A percentile compares a stretch with the other conserved stretches of the same genome.
phyloP scores from a whole-genome alignment of 2,329 filamentous ascomycete species.

The Nemania sp. region DNA sequence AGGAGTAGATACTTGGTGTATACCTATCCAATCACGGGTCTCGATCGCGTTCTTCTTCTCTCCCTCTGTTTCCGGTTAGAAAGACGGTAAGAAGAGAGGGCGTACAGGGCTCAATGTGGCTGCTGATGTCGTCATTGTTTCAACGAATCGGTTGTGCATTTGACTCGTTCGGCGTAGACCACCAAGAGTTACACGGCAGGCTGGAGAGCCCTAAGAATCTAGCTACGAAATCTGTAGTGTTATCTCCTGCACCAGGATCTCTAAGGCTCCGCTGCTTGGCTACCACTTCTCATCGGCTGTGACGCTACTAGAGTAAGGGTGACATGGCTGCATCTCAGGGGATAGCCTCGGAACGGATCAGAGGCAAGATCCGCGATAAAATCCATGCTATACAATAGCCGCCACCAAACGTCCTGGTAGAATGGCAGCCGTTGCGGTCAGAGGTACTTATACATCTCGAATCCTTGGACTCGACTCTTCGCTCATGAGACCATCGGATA shows the following conservation, averaged over 20 bases:
- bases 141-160: constrained; percentile 29
- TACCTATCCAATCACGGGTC: constrained; percentile 14
- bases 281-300: constrained; percentile 11
- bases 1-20: constrained; percentile 6
- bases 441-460: constrained; percentile 38
- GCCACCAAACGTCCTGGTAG: constrained; percentile 38
- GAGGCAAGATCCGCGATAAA: constrained; percentile 36
- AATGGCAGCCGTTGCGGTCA: constrained; percentile 36
- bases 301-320: constrained; percentile 13
- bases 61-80: constrained; percentile 7
- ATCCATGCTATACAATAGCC: constrained; percentile 28
- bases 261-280: constrained; percentile 13
- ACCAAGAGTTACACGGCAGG: constrained; percentile 33
- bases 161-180: constrained; percentile 20
- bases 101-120: constrained; percentile 26
- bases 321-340: constrained; percentile 23
- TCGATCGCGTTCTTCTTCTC: not conserved
- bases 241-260: constrained; percentile 24
- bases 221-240: constrained; percentile 25
- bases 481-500: constrained; percentile 26
- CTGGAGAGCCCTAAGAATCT: constrained; percentile 13
- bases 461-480: constrained; percentile 21
- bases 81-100: constrained; percentile 33
- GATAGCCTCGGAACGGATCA: constrained; percentile 30
- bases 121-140: constrained; percentile 14